These are phyloP conservation scores for Breviolum minutum DNA, from an alignment of 73 alveolate species.

Conservation along the genomic window DNA sequence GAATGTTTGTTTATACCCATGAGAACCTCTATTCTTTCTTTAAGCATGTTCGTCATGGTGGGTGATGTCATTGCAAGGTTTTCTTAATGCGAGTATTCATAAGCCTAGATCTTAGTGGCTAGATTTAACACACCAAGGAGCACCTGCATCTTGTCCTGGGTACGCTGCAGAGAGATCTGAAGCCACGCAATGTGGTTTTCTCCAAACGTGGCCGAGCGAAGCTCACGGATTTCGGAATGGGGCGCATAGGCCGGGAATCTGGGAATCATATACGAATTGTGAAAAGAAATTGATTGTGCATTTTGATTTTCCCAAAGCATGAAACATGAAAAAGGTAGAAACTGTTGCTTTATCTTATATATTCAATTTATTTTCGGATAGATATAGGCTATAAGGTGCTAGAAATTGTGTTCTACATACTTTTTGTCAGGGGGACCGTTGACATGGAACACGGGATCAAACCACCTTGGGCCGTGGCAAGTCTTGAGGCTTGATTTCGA, in stretches of 20 bases:
- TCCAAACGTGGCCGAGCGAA: constrained; percentile 66
- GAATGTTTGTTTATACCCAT: too few species aligned
- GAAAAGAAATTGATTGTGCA: neutral
- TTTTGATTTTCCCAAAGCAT: too few species aligned
- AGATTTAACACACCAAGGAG: neutral
- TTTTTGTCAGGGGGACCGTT: too few species aligned
- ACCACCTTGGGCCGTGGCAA: too few species aligned
- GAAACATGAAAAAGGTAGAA: too few species aligned
- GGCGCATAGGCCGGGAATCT: constrained; percentile 45
- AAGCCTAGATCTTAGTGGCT: too few species aligned
- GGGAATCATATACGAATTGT: neutral
- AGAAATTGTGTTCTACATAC: too few species aligned
- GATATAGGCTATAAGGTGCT: neutral
- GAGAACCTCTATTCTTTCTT: neutral
- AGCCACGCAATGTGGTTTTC: constrained; percentile 84
- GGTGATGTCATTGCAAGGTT: neutral
- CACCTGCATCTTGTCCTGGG: constrained; percentile 88
- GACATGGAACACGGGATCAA: too few species aligned
- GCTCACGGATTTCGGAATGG: constrained; percentile 93
- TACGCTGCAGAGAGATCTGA: constrained; percentile 75
- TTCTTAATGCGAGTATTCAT: too few species aligned
- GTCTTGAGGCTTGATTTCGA: constrained; percentile 41
- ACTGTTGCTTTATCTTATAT: neutral
- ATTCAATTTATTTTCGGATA: too few species aligned
- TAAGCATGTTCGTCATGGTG: neutral